phyloP scores from a whole-genome alignment of 148 eudicot genomes.

The Vaccinium darrowii region DNA sequence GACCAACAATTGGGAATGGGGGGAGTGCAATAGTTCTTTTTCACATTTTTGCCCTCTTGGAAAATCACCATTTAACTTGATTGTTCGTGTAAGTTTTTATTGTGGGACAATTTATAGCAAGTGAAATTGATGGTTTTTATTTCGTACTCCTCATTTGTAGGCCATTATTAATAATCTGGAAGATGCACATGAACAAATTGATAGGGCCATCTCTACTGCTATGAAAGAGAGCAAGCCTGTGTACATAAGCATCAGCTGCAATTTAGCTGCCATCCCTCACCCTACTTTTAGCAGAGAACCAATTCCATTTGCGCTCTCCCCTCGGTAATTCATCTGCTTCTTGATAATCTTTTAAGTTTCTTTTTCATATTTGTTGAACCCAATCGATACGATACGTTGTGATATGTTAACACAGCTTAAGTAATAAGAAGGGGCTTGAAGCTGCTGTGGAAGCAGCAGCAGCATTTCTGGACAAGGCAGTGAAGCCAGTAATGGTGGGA shows the following conservation, averaged over 20 bases:
- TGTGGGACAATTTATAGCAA: background rate
- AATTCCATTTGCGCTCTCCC: conserved; percentile 11
- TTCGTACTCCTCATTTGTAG: background rate
- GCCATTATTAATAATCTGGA: conserved; percentile 17
- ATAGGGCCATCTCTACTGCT: conserved; percentile 16
- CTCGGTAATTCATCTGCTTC: conserved; percentile 9
- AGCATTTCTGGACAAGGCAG: conserved; percentile 18
- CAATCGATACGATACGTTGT: background rate
- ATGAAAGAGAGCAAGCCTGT: conserved; percentile 22
- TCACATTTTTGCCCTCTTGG: background rate
- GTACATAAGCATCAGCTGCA: conserved; percentile 19
- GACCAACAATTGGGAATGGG: too few relatives aligned
- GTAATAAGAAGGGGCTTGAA: conserved; percentile 12
- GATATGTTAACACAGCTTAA: conserved; percentile 4
- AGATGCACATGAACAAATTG: conserved; percentile 21
- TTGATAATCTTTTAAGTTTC: background rate
- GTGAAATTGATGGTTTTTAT: background rate
- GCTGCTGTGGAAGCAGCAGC: conserved; percentile 21
- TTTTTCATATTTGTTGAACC: background rate
- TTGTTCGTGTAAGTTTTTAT: background rate
- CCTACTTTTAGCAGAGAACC: conserved; percentile 22
- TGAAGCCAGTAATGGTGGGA: conserved; percentile 18
- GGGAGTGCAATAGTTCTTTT: background rate
- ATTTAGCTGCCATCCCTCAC: conserved; percentile 20
- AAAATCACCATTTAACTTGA: background rate